Percentiles rank a stretch among this genome's conserved stretches.
These are phyloP conservation scores for Kazachstania taianensis DNA, from an alignment of 805 yeast genomes.

Conservation along the genomic window DNA sequence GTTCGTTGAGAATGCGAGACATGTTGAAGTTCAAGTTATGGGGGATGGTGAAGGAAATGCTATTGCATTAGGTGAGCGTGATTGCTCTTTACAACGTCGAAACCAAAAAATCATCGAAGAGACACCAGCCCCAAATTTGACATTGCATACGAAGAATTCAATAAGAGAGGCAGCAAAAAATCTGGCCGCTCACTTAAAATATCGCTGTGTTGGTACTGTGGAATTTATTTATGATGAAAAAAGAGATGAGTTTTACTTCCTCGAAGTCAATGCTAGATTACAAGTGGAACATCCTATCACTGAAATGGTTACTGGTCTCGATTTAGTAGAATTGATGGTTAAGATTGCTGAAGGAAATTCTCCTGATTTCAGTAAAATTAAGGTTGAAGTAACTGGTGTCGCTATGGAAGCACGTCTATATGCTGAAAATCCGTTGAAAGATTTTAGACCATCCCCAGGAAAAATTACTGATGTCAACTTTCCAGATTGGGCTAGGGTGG, in stretches of 20 bases:
- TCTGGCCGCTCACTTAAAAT: constrained; percentile 71
- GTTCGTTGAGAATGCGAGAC: constrained; percentile 90
- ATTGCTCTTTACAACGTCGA: constrained; percentile 94
- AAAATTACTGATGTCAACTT: constrained; percentile 75
- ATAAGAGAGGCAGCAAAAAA: constrained; percentile 82
- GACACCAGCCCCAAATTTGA: constrained; percentile 93
- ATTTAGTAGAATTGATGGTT: constrained; percentile 95
- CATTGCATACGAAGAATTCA: constrained; percentile 60
- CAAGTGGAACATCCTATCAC: constrained; percentile 98
- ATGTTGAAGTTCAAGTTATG: constrained; percentile 91
- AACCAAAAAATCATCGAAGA: constrained; percentile 95
- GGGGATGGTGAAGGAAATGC: constrained; percentile 95
- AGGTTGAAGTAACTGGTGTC: constrained; percentile 64
- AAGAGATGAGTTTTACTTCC: constrained; percentile 83
- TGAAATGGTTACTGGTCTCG: constrained; percentile 89
- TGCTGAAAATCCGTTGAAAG: constrained; percentile 95
- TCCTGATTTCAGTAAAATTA: constrained; percentile 55
- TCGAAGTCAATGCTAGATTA: constrained; percentile 92
- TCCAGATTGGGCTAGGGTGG: constrained; percentile 89
- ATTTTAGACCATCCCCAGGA: constrained; percentile 94
- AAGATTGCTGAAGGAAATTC: constrained; percentile 82
- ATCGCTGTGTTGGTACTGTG: constrained; percentile 96
- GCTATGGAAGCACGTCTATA: constrained; percentile 95
- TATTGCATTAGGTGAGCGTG: constrained; percentile 92
- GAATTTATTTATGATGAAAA: constrained; percentile 85